Conservation (phyloP, 345 rosid species). For the Lepidium africanum region DNA sequence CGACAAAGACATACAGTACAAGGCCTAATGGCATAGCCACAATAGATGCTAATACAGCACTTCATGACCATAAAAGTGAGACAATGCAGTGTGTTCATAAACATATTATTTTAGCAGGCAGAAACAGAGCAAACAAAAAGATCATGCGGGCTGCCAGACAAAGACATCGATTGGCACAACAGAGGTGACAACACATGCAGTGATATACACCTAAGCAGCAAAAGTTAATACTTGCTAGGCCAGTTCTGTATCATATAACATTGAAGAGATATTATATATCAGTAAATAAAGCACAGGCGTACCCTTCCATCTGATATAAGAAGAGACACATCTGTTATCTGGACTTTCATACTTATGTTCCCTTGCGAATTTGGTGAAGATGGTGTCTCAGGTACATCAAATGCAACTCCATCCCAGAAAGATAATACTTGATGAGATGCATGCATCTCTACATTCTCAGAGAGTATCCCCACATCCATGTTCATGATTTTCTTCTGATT, state of each 20-base stretch:
- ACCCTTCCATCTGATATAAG: constrained; percentile 91
- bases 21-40: background rate
- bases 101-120: background rate
- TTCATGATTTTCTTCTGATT: constrained; percentile 27
- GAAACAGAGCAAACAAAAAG: constrained; percentile 1
- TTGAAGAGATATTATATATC: background rate
- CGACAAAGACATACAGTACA: background rate
- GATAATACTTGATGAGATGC: constrained; percentile 61
- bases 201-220: background rate
- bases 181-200: background rate
- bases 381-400: constrained; percentile 42
- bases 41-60: background rate
- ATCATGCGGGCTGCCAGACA: background rate
- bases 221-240: background rate
- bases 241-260: background rate
- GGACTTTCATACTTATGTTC: constrained; percentile 37
- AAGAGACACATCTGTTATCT: constrained; percentile 54
- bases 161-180: constrained; percentile 7
- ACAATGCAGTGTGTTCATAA: background rate
- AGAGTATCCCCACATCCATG: constrained; percentile 37
- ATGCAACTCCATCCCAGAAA: constrained; percentile 53
- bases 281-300: constrained; percentile 20
- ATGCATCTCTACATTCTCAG: constrained; percentile 51
- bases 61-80: background rate
- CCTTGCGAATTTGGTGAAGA: constrained; percentile 43